Conservation (phyloP, 306 rosid genomes). For the Comarum palustre region DNA sequence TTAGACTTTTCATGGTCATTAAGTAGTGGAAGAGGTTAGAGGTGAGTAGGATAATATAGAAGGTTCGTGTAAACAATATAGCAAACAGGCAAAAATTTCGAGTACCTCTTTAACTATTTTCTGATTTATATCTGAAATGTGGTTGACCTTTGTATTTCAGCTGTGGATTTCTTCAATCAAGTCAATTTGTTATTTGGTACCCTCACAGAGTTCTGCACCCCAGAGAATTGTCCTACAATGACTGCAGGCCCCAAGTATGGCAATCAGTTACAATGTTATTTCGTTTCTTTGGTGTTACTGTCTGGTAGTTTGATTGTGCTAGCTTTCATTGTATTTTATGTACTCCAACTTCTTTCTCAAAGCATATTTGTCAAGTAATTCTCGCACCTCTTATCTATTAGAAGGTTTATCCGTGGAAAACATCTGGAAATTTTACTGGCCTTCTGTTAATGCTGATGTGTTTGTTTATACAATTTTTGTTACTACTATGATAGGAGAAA, state of each 20-base stretch:
- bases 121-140: slow-evolving; percentile 30
- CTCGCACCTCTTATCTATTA: background rate
- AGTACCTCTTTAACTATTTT: background rate
- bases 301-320: slow-evolving; percentile 12
- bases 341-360: background rate
- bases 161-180: slow-evolving; percentile 99
- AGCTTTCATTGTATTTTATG: slow-evolving; percentile 14
- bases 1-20: background rate
- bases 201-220: slow-evolving; percentile 95
- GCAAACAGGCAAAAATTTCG: background rate
- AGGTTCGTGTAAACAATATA: background rate
- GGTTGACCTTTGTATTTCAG: slow-evolving; percentile 50
- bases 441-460: background rate
- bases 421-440: background rate
- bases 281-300: slow-evolving; percentile 10
- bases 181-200: slow-evolving; percentile 97
- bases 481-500: background rate
- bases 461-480: background rate
- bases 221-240: slow-evolving; percentile 97
- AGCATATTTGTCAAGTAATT: slow-evolving; percentile 1
- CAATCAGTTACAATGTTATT: slow-evolving; percentile 14
- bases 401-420: background rate
- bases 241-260: slow-evolving; percentile 99
- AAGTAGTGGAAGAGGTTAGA: background rate
- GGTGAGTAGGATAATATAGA: background rate